Evolutionary conservation across 495 filamentous ascomycete genomes (phyloP), one percentile per base, ranked within the genome.

Genomic region (Trichodelitschia bisporula): DNA sequence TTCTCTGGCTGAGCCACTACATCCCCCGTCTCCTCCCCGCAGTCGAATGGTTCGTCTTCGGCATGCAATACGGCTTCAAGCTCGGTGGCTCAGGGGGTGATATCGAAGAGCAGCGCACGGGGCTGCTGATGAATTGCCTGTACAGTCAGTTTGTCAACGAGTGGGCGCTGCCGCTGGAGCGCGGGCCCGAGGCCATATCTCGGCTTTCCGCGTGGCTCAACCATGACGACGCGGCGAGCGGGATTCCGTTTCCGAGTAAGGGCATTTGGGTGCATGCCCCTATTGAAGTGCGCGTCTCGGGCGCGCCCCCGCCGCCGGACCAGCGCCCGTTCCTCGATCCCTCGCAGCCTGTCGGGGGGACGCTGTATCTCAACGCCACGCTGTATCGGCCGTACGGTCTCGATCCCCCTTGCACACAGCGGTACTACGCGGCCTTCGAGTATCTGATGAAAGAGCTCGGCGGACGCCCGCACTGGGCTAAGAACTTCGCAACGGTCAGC

Each of bases 111-210:
- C 69, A 69, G 21, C 67, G 77, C 14, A 47, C 69, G 30, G 89
- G 80, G 5, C 59, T 97, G 34, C 56, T 91, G 26, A 80, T 97
- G 76, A 83, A 97, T 50, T 97, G 86, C 47, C 63, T 93, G 12
- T 97, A 89, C 53, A 80, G 72, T 14, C 86, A 97, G 47, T 89
- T 79, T 41, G 86, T 97, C 27, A 91, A 97, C 46, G 86, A 97
- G 46, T 97, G 86, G 86, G 83, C 84, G 3, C 62, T 97, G 29
- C 86, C 86, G 4, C 54, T 97, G n/a, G 51, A 66, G 39, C 71
- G 75, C 36, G 86, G 89, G 0, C 86, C 86, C 12, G 84, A 91
- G 48, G 79, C 83, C 2, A 69, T 97, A 18, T 62, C 51, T 17
- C 72, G 86, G 16, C 61, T 97, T 13, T 71, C 69, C 17, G 68